phyloP scores from a whole-genome alignment of 1,284 basidiomycete species.

The Marasmius oreades region DNA sequence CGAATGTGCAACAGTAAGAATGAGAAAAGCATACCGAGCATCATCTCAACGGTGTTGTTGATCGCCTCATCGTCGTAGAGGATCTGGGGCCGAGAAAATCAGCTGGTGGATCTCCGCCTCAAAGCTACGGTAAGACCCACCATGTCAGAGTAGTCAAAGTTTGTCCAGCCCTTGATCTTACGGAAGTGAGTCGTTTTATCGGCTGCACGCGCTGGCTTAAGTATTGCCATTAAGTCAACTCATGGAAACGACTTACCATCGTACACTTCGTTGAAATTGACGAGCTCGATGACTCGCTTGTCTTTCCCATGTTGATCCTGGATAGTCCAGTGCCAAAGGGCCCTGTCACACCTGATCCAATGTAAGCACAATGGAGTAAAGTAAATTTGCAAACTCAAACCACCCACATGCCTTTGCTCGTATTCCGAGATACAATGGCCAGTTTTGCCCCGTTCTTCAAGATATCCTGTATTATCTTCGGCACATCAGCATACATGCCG shows the following conservation, averaged over 20 bases:
- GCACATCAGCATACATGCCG: conserved; percentile 15
- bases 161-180: conserved; percentile 11
- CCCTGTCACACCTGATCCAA: no score
- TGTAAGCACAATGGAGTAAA: neutral
- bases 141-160: conserved; percentile 13
- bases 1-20: no score
- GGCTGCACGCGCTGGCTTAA: neutral
- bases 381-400: neutral
- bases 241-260: conserved; percentile 10
- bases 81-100: neutral
- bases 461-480: conserved; percentile 13
- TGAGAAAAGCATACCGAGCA: neutral
- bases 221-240: neutral
- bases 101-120: neutral
- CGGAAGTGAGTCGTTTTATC: conserved; percentile 10
- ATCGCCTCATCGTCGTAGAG: conserved; percentile 3
- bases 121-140: neutral
- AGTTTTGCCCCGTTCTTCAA: conserved; percentile 12
- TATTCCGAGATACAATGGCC: conserved; percentile 16
- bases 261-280: conserved; percentile 5
- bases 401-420: no score
- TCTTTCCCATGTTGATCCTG: no score
- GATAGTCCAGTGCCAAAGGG: no score
- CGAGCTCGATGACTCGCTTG: no score
- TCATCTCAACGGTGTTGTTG: conserved; percentile 2